Evolutionary conservation across 106 monocot species (phyloP).

Genomic region (Triglochin maritima): DNA sequence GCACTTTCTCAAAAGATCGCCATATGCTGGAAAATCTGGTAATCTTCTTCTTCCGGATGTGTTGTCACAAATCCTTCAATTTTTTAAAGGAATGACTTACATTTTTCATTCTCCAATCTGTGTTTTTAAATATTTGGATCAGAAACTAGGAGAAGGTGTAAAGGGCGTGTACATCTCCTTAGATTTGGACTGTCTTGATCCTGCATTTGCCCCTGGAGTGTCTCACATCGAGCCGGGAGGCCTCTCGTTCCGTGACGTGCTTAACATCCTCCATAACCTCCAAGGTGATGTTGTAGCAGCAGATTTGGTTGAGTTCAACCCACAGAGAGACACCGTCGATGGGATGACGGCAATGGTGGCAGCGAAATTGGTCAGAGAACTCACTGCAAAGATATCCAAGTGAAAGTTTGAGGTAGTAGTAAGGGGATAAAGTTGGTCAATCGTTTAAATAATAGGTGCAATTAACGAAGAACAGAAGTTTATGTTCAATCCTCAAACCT

Average conservation of each 20-base stretch:
- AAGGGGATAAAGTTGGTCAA: too few relatives aligned
- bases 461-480: too few relatives aligned
- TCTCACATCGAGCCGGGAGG: constrained; percentile 98
- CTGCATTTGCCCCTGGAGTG: constrained; percentile 96
- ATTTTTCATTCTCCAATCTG: background rate
- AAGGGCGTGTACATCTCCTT: constrained; percentile 92
- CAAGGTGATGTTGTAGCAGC: constrained; percentile 82
- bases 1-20: constrained; percentile 84
- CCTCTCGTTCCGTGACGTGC: constrained; percentile 90
- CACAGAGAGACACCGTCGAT: constrained; percentile 95
- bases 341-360: constrained; percentile 99
- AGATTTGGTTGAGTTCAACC: constrained; percentile 98
- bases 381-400: constrained; percentile 93
- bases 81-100: too few relatives aligned
- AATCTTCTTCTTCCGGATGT: background rate
- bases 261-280: constrained; percentile 89
- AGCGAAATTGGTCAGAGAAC: constrained; percentile 87
- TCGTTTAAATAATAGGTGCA: too few relatives aligned
- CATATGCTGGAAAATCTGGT: constrained; percentile 84
- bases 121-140: constrained; percentile 4
- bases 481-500: too few relatives aligned
- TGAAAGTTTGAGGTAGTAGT: constrained; percentile 2
- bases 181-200: constrained; percentile 94
- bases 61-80: background rate
- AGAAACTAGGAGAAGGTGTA: constrained; percentile 89